phyloP scores from a whole-genome alignment of 192 early-diverging fungal genomes.

The Podochytrium sp. region DNA sequence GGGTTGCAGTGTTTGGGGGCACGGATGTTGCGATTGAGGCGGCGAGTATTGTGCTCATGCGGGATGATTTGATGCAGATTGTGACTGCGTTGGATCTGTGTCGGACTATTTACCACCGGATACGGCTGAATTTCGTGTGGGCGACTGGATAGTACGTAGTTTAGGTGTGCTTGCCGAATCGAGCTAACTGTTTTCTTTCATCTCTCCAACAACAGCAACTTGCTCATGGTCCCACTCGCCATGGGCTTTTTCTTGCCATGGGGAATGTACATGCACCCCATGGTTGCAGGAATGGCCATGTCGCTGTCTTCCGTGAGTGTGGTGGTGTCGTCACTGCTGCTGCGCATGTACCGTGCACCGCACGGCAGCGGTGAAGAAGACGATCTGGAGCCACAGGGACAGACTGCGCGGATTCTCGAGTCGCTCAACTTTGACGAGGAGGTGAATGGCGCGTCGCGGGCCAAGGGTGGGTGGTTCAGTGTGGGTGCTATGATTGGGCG shows the following conservation, averaged over 20 bases:
- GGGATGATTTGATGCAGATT: conserved; percentile 82
- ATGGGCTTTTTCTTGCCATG: conserved; percentile 91
- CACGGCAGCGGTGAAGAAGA: background rate
- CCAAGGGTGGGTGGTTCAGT: background rate
- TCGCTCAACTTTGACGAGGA: conserved; percentile 30
- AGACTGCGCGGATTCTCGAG: conserved; percentile 5
- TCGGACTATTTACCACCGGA: conserved; percentile 81
- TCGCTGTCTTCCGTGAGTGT: conserved; percentile 89
- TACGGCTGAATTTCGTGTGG: conserved; percentile 87
- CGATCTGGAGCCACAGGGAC: background rate
- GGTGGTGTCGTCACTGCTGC: conserved; percentile 82
- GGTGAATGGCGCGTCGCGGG: background rate
- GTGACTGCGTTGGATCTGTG: conserved; percentile 85
- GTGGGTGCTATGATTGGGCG: conserved; percentile 2
- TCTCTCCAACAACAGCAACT: conserved; percentile 57
- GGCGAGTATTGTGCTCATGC: conserved; percentile 91
- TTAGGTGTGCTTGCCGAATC: background rate
- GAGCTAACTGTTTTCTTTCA: background rate
- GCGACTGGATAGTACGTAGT: conserved; percentile 59
- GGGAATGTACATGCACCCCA: conserved; percentile 83
- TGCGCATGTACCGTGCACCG: conserved; percentile 68
- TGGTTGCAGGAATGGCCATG: conserved; percentile 95
- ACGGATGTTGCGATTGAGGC: conserved; percentile 97
- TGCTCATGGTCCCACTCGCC: conserved; percentile 88
- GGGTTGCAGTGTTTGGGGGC: conserved; percentile 86